Evolutionary conservation across 805 yeast genomes (phyloP).

Genomic region (Limtongozyma cylindracea): DNA sequence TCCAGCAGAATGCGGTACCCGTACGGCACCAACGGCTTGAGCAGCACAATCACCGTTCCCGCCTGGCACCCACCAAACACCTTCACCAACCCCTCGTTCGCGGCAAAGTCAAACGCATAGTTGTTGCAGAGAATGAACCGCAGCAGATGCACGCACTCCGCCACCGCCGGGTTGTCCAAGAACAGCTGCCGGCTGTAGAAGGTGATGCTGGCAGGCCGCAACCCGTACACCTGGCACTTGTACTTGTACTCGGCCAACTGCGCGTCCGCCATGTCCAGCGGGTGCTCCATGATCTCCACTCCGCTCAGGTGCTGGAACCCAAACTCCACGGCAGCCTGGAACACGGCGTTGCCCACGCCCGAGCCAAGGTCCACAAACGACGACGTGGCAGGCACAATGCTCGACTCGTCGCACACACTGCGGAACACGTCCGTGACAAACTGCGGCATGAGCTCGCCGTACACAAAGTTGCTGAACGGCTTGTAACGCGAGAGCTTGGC

Average conservation of each 20-base stretch:
- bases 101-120: conserved; percentile 54
- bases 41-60: conserved; percentile 59
- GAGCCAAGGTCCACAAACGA: conserved; percentile 84
- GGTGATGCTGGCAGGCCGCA: conserved; percentile 26
- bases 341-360: conserved; percentile 81
- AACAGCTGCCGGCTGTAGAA: conserved; percentile 50
- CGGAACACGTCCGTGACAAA: conserved; percentile 38
- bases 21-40: conserved; percentile 58
- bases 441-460: conserved; percentile 71
- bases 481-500: conserved; percentile 39
- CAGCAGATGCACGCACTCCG: conserved; percentile 32
- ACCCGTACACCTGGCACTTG: conserved; percentile 38
- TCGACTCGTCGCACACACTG: too few species aligned
- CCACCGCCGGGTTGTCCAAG: conserved; percentile 33
- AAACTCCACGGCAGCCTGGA: conserved; percentile 72
- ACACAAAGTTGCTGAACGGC: conserved; percentile 76
- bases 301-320: conserved; percentile 66
- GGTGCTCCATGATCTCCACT: conserved; percentile 72
- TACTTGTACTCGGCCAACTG: conserved; percentile 34
- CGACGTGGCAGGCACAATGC: too few species aligned
- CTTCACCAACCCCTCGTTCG: conserved; percentile 42
- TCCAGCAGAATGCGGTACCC: conserved; percentile 38
- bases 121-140: conserved; percentile 61
- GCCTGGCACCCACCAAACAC: conserved; percentile 36
- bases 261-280: conserved; percentile 35